Evolutionary conservation across 805 yeast genomes (phyloP).

Genomic region (Lipomyces spencermartinsiae): DNA sequence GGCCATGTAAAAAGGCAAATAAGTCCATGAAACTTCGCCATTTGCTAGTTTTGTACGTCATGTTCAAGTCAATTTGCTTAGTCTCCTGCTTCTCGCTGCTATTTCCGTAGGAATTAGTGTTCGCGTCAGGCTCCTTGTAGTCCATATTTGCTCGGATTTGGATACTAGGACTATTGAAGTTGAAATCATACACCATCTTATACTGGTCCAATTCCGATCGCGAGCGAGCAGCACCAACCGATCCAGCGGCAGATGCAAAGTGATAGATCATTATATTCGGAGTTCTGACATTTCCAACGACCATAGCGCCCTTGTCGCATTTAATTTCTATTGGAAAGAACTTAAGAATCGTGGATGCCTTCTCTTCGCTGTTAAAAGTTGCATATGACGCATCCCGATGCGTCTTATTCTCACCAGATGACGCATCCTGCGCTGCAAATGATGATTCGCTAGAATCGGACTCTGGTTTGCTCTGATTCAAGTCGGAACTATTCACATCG

Average conservation of each 20-base stretch:
- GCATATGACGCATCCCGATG: neutral
- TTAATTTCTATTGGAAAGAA: conserved; percentile 67
- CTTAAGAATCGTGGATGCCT: conserved; percentile 36
- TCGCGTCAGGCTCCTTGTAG: conserved; percentile 51
- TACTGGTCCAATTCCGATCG: conserved; percentile 58
- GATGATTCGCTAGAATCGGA: conserved; percentile 4
- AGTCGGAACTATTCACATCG: neutral
- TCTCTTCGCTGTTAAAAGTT: neutral
- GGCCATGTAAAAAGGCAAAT: conserved; percentile 18
- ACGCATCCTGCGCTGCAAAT: neutral
- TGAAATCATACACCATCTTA: conserved; percentile 54
- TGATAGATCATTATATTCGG: conserved; percentile 73
- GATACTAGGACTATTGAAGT: conserved; percentile 60
- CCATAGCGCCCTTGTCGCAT: conserved; percentile 71
- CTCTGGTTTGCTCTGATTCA: neutral
- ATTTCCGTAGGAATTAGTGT: neutral
- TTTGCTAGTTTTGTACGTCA: conserved; percentile 7
- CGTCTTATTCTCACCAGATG: neutral
- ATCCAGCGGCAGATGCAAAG: conserved; percentile 60
- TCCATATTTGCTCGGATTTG: conserved; percentile 74
- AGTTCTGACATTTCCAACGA: conserved; percentile 80
- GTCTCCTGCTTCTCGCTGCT: neutral
- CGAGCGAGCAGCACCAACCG: conserved; percentile 60
- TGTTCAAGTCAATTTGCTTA: conserved; percentile 5
- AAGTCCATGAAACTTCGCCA: conserved; percentile 31